Conservation (phyloP, 805 yeast genomes). For the Metschnikowia kunwiensis region DNA sequence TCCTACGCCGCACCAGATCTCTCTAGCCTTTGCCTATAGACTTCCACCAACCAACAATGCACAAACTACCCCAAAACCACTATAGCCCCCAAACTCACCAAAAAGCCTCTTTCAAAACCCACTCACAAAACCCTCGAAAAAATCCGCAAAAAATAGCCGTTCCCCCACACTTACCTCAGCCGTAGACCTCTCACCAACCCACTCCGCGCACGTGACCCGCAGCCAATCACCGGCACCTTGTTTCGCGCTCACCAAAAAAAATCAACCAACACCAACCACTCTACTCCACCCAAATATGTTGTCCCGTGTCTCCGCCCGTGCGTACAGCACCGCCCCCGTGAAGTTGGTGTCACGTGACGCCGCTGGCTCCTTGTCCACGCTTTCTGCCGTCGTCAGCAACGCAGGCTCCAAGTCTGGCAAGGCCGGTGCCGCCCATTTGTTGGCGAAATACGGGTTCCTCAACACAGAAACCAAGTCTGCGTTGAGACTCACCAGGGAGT, state of each 20-base stretch:
- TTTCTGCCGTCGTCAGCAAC: slow-evolving; percentile 73
- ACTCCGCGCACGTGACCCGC: slow-evolving; percentile 21
- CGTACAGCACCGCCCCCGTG: slow-evolving; percentile 44
- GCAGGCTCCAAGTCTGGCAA: slow-evolving; percentile 77
- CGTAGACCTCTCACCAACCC: no score
- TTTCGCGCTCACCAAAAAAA: slow-evolving; percentile 15
- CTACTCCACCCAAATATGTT: slow-evolving; percentile 25
- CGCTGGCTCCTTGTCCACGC: slow-evolving; percentile 64
- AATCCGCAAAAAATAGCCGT: no score
- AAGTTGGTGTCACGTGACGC: slow-evolving; percentile 55
- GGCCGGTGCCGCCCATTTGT: slow-evolving; percentile 83
- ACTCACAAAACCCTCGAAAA: no score
- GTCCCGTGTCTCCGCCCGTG: slow-evolving; percentile 42
- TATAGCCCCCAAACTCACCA: no score
- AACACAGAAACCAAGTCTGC: slow-evolving; percentile 83
- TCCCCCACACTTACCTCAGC: no score
- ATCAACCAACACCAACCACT: slow-evolving; percentile 5
- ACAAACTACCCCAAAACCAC: no score
- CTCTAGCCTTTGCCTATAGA: no score
- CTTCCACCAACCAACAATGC: no score
- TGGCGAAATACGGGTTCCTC: slow-evolving; percentile 79
- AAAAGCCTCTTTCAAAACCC: no score
- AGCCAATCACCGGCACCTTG: slow-evolving; percentile 22
- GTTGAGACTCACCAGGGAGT: slow-evolving; percentile 88
- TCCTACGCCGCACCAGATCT: no score